phyloP scores from a whole-genome alignment of 805 yeast species.

The Kuraishia borneana region DNA sequence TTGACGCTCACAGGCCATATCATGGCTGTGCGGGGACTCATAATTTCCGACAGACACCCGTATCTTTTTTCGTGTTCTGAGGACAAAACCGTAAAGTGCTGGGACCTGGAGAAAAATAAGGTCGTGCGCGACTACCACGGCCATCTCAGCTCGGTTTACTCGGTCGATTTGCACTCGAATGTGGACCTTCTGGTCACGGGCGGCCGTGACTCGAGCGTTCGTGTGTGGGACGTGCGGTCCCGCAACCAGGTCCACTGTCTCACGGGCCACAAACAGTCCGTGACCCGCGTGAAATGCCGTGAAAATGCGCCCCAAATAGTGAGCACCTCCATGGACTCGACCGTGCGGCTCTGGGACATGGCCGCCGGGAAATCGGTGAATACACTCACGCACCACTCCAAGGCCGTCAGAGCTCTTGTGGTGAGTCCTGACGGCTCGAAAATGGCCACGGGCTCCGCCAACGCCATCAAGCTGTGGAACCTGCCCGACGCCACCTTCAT shows the following conservation, averaged over 20 bases:
- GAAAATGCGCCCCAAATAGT: conserved; percentile 78
- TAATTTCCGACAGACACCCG: conserved; percentile 66
- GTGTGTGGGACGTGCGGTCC: conserved; percentile 92
- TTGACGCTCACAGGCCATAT: conserved; percentile 83
- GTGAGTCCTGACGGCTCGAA: conserved; percentile 62
- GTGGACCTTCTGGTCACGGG: conserved; percentile 77
- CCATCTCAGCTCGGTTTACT: conserved; percentile 80
- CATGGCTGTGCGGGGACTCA: conserved; percentile 76
- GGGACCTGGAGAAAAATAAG: conserved; percentile 87
- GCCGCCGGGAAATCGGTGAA: conserved; percentile 64
- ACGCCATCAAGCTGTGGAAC: conserved; percentile 76
- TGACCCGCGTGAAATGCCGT: conserved; percentile 58
- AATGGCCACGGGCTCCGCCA: conserved; percentile 71
- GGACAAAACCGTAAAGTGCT: conserved; percentile 85
- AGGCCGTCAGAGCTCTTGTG: conserved; percentile 65
- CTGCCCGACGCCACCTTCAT: conserved; percentile 68
- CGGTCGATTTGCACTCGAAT: conserved; percentile 80
- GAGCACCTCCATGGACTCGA: conserved; percentile 74
- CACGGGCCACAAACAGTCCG: conserved; percentile 71
- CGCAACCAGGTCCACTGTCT: conserved; percentile 64
- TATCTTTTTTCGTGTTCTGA: conserved; percentile 89
- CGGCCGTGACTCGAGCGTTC: conserved; percentile 76
- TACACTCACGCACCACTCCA: conserved; percentile 76
- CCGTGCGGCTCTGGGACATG: conserved; percentile 85
- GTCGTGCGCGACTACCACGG: conserved; percentile 87